Base-by-base conservation (phyloP, 768 basidiomycete species). In the Hysterangium stoloniferum region DNA sequence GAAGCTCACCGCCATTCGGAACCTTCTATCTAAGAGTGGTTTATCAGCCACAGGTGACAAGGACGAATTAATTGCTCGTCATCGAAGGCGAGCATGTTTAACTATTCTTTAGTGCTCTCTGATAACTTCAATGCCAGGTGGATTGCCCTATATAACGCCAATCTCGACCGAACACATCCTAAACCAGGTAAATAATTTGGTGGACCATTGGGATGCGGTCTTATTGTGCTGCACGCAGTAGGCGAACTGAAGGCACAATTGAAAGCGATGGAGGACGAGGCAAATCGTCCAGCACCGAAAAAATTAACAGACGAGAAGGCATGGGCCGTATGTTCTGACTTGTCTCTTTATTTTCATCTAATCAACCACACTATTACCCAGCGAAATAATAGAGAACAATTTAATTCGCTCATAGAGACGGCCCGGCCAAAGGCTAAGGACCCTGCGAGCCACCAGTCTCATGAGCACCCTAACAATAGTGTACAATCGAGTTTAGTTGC, bases 61-160 rank as follows among this genome's bases (percentile, higher is more conserved):
- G 36, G 61, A 66, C 17, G 60, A 63, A 27, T 71, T 77, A 61
- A 71, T 78, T 53, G 70, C 72, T 48, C 74, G 84, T 45, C 83
- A 86, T 63, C 71, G 76, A 61, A 72, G 72, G 84, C 82, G 59
- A 5, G 66, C 45, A 34, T 46, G 20, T 5, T 32, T 20, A 25
- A 48, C 19, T 15, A 32, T 34, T 52, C 44, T 22, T 25, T 44
- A 19, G 27, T 41, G 4, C 55, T 22, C 40, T 48, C 31, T 9
- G 35, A 13, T n/a, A 36, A 22, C 7, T 38, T 27, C 41, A 11
- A 4, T 9, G 17, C 25, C 15, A 86, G 84, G 55, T 87, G 83
- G 82, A 72, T 83, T 0, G 78, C 79, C 65, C 60, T 82, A 35
- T 80, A 73, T 57, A 87, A 87, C 54, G 77, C 83, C 25, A 87